Percentiles rank a stretch among this genome's conserved stretches.
These are phyloP conservation scores for Macroventuria anomochaeta DNA, from an alignment of 2,329 filamentous ascomycete species.

Conservation along the genomic window DNA sequence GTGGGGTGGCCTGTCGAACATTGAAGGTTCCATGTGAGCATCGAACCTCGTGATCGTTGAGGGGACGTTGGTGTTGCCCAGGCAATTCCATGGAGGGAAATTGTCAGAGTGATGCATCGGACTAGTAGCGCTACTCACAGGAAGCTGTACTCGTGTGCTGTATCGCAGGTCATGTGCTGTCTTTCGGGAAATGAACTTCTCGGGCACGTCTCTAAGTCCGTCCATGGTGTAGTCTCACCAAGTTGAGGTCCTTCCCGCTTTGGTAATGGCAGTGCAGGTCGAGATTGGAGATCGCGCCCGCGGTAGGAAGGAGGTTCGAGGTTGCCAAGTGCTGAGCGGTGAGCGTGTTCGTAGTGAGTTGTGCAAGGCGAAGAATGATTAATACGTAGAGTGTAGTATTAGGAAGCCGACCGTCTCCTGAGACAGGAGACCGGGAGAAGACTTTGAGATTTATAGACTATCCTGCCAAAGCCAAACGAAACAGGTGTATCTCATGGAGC, in stretches of 20 bases:
- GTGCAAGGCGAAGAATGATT: background rate
- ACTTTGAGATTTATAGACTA: slow-evolving; percentile 22
- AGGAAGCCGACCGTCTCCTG: slow-evolving; percentile 10
- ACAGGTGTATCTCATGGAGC: slow-evolving; percentile 4
- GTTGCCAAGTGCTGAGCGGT: background rate
- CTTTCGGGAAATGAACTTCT: slow-evolving; percentile 7
- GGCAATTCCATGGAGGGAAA: background rate
- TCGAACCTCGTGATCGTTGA: background rate
- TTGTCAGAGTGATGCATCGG: slow-evolving; percentile 1
- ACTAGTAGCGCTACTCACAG: background rate
- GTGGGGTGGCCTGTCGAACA: slow-evolving; percentile 5
- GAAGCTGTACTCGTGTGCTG: background rate
- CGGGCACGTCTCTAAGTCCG: slow-evolving; percentile 7
- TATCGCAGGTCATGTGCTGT: slow-evolving; percentile 1
- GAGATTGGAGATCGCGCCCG: slow-evolving; percentile 10
- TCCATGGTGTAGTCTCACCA: slow-evolving; percentile 3
- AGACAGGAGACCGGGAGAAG: background rate
- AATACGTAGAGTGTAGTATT: slow-evolving; percentile 28
- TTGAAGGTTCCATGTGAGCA: background rate
- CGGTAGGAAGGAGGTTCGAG: slow-evolving; percentile 11
- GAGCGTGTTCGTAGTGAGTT: background rate
- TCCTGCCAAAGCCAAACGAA: slow-evolving; percentile 6
- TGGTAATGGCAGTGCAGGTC: slow-evolving; percentile 14
- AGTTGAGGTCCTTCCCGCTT: slow-evolving; percentile 13
- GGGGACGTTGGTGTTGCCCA: background rate